Base-by-base conservation (phyloP, 208 protist genomes). In the Kentomonas sorsogonicus region DNA sequence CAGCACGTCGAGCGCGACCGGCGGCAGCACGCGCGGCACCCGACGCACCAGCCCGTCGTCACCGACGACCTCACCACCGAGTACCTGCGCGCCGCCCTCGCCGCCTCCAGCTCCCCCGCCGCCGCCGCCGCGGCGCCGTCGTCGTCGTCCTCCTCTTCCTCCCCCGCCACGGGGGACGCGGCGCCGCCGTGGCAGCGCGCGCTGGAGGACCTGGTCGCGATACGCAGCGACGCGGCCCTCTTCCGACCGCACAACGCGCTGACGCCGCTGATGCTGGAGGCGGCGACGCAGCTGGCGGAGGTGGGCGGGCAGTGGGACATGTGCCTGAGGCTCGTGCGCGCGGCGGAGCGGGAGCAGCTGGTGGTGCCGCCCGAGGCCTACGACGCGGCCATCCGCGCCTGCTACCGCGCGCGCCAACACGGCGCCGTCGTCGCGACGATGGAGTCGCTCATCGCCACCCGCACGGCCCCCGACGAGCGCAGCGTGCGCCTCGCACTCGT, bases 351-450 rank as follows among this genome's bases (percentile, higher is more conserved):
- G 25, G 50, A 75, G 50, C 77, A 83, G 53, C 55, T 63, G 23
- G 53, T 85, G 13, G 66, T 86, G 27, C 82, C 82, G 11, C 74
- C 77, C 0, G 77, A 89, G 63, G 74, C 77, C 20, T 82, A 83
- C 54, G 82, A 89, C 44, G 77, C 77, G 2, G 77, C 82, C 1
- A 72, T 89, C 40, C 77, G 67, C 46, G 53, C 74, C 23, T 86
- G 71, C 63, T 89, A 77, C 44, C 66, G 66, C 18, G 52, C 66
- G 1, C 53, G 63, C 1, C 22, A 52, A 18, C 66, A 86, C 60
- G 22, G 29, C 6, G 60, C 83, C 6, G 82, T 89, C 33, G 65
- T 86, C 41, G 22, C 46, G 1, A 60, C 81, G 20, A 72, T 86
- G 74, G 47, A 66, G 39, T 50, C 52, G 38, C 62, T 85, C 22